Base-by-base conservation (phyloP, 441 rosid species). In the Breynia disticha region DNA sequence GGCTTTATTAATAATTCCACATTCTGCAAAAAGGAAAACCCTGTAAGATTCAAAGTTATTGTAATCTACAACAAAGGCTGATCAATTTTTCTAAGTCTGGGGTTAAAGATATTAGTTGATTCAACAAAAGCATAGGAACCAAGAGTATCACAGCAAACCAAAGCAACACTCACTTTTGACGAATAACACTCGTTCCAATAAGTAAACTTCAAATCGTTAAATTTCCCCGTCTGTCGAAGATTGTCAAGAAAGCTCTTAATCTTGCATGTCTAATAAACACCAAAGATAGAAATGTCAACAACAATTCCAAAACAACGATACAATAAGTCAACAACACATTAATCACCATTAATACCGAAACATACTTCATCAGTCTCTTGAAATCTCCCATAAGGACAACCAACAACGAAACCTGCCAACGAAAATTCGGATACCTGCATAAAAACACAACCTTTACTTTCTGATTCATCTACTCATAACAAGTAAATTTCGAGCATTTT, bases 131-230 rank as follows among this genome's bases (percentile, higher is more conserved):
- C 28, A 19, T 0, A 16, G 14, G 46, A 39, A 46, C 55, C 16
- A 11, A 15, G 47, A 35, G 57, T 11, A 20, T 19, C 1, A 19
- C 14, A 55, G 19, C 39, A 15, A 15, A 44, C 19, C 17, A 37
- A 28, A 24, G 11, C 3, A 2, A 35, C 47, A 47, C 62, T 16
- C 59, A 88, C 98, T 95, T 82, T 82, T 50, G 98, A 76, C 49
- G 97, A 80, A 69, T 75, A 79, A 18, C 71, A 50, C 63, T 91
- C 98, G 19, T 88, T 76, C 95, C 95, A 91, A 69, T 71, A 88
- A 1, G 97, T 76, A 63, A 82, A 91, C 50, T 76, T 71, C 15
- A 91, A 52, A 52, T 72, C 78, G 50, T 76, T 72, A 50, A 88
- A 94, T 64, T 76, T 81, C 56, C 78, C 78, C 0, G 91, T 86